These are phyloP conservation scores for Aeminium ludgeri DNA, from an alignment of 495 filamentous ascomycete species.

Conservation along the genomic window DNA sequence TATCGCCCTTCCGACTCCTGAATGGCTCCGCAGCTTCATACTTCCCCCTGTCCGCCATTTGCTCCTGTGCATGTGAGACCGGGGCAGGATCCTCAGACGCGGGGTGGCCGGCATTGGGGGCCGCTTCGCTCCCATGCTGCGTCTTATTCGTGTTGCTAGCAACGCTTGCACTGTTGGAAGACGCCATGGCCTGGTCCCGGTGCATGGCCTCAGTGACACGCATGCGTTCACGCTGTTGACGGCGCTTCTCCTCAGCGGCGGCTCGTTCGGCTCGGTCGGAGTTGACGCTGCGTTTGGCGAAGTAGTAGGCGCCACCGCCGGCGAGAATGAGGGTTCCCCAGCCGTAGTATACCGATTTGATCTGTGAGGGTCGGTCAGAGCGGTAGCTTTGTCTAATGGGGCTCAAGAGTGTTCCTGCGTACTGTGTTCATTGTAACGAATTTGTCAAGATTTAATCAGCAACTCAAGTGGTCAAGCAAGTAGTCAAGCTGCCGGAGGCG, in stretches of 20 bases:
- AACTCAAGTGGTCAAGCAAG: too few relatives aligned
- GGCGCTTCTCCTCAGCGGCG: constrained; percentile 34
- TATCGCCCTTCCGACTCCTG: constrained; percentile 60
- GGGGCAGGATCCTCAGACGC: constrained; percentile 66
- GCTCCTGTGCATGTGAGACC: constrained; percentile 61
- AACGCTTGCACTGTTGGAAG: not conserved
- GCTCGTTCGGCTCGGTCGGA: constrained; percentile 61
- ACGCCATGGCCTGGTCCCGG: not conserved
- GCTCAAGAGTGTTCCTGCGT: too few relatives aligned
- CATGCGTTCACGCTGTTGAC: constrained; percentile 9
- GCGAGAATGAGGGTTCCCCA: constrained; percentile 74
- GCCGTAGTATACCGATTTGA: constrained; percentile 32
- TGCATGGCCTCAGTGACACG: constrained; percentile 5
- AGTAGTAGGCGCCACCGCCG: constrained; percentile 87
- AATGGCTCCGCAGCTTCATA: constrained; percentile 69
- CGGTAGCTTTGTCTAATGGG: too few relatives aligned
- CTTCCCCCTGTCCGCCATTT: constrained; percentile 67
- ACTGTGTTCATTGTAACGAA: constrained; percentile 15
- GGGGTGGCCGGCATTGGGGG: constrained; percentile 29
- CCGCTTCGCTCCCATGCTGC: not conserved
- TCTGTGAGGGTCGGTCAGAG: constrained; percentile 2
- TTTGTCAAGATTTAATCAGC: too few relatives aligned
- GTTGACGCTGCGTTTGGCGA: constrained; percentile 88
- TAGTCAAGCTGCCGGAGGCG: too few relatives aligned
- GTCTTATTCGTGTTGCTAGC: constrained; percentile 1